These are phyloP conservation scores for Aristolochia contorta DNA, from an alignment of 164 flowering plant genomes.

Conservation along the genomic window DNA sequence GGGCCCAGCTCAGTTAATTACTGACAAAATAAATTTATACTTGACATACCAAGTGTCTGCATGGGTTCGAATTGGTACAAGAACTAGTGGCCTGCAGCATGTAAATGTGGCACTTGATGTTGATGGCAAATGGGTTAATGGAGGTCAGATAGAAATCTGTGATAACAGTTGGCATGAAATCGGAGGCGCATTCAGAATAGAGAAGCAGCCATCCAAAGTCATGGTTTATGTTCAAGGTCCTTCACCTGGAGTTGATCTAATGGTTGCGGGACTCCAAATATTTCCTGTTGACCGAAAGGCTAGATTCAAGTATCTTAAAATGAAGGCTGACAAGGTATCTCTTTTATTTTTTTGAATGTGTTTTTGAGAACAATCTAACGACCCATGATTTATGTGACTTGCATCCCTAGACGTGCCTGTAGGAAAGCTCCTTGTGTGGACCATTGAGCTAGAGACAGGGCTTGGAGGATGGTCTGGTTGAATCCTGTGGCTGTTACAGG, in stretches of 20 bases:
- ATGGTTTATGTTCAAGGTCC: slow-evolving; percentile 95
- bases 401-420: too few species aligned
- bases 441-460: too few species aligned
- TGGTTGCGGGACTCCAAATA: slow-evolving; percentile 86
- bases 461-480: too few species aligned
- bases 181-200: slow-evolving; percentile 86
- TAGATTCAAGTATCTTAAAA: slow-evolving; percentile 57
- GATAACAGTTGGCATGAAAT: slow-evolving; percentile 86
- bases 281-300: slow-evolving; percentile 67
- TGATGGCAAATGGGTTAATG: slow-evolving; percentile 91
- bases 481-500: too few species aligned
- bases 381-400: too few species aligned
- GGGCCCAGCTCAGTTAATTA: slow-evolving; percentile 96
- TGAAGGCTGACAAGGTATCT: slow-evolving; percentile 61
- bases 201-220: slow-evolving; percentile 71
- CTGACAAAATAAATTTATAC: slow-evolving; percentile 62
- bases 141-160: slow-evolving; percentile 68
- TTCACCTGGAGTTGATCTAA: slow-evolving; percentile 73
- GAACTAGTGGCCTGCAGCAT: slow-evolving; percentile 54
- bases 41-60: slow-evolving; percentile 93
- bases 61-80: slow-evolving; percentile 66
- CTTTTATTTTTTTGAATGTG: not conserved
- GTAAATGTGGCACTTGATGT: slow-evolving; percentile 79
- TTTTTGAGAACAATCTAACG: too few species aligned
- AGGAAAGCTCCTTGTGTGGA: too few species aligned